These are phyloP conservation scores for Adansonia grandidieri DNA, from an alignment of 441 rosid species.

Conservation along the genomic window DNA sequence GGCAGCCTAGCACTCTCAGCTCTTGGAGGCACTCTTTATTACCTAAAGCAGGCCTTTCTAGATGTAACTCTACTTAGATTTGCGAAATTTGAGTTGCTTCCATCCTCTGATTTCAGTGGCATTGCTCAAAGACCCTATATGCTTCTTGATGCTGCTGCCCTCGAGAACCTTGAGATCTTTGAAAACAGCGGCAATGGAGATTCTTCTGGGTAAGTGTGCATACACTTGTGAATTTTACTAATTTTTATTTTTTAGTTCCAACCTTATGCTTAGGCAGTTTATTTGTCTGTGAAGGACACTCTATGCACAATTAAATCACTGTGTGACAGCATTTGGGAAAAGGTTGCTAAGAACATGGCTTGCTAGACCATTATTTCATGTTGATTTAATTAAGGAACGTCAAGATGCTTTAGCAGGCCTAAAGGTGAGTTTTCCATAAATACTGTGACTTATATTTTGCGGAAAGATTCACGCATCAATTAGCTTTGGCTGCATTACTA, in stretches of 20 bases:
- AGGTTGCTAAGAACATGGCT: slow-evolving; percentile 94
- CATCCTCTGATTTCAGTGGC: slow-evolving; percentile 63
- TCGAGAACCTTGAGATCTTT: slow-evolving; percentile 98
- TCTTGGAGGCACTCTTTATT: slow-evolving; percentile 93
- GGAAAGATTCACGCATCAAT: background rate
- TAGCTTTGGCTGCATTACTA: slow-evolving; percentile 5
- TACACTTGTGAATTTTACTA: slow-evolving; percentile 21
- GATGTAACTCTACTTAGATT: slow-evolving; percentile 87
- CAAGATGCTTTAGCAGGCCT: slow-evolving; percentile 92
- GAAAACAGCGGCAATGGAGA: slow-evolving; percentile 93
- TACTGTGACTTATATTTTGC: slow-evolving; percentile 12
- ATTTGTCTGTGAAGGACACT: slow-evolving; percentile 68
- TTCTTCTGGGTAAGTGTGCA: slow-evolving; percentile 66
- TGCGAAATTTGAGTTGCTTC: slow-evolving; percentile 88
- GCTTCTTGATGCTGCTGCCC: slow-evolving; percentile 97
- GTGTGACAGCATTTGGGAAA: slow-evolving; percentile 91
- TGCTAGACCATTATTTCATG: slow-evolving; percentile 83
- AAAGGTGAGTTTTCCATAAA: slow-evolving; percentile 53
- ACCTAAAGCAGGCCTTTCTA: slow-evolving; percentile 88
- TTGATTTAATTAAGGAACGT: slow-evolving; percentile 78
- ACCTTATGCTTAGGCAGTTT: slow-evolving; percentile 32
- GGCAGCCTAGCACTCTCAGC: slow-evolving; percentile 85
- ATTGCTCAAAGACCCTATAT: slow-evolving; percentile 72
- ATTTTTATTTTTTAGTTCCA: slow-evolving; percentile 19
- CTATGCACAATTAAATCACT: slow-evolving; percentile 85